Conservation (phyloP, 1,139 yeast genomes). For the Pichia inconspicua region DNA sequence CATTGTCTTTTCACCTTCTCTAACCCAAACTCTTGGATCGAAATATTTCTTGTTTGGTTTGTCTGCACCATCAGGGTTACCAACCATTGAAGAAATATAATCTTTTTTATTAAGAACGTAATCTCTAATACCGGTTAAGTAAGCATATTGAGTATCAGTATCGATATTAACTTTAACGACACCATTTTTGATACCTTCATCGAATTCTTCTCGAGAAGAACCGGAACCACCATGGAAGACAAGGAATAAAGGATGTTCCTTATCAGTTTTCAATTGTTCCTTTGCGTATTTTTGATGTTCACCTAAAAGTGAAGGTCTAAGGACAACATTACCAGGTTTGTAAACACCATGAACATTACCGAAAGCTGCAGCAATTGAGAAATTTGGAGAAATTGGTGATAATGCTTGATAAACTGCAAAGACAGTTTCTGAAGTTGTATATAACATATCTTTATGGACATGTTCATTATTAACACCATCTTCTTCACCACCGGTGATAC, state of each 20-base stretch:
- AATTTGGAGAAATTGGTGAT: slow-evolving; percentile 89
- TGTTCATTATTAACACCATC: slow-evolving; percentile 99
- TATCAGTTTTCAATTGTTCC: slow-evolving; percentile 48
- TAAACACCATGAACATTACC: slow-evolving; percentile 99
- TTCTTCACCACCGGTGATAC: slow-evolving; percentile 99
- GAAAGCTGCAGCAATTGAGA: slow-evolving; percentile 98
- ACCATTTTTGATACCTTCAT: slow-evolving; percentile 85
- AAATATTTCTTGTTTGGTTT: slow-evolving; percentile 98
- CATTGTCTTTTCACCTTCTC: slow-evolving; percentile 99
- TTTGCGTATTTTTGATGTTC: slow-evolving; percentile 87
- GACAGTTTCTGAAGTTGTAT: slow-evolving; percentile 95
- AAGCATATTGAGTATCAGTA: slow-evolving; percentile 98
- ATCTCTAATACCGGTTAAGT: slow-evolving; percentile 95
- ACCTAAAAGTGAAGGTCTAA: slow-evolving; percentile 89
- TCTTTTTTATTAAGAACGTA: slow-evolving; percentile 94
- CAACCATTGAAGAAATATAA: slow-evolving; percentile 79
- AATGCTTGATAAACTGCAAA: slow-evolving; percentile 86
- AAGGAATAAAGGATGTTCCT: slow-evolving; percentile 77
- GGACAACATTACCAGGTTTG: slow-evolving; percentile 97
- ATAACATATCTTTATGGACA: slow-evolving; percentile 78
- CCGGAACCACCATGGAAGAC: slow-evolving; percentile 99
- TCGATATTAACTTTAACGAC: slow-evolving; percentile 98
- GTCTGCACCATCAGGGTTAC: slow-evolving; percentile 99
- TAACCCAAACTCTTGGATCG: slow-evolving; percentile 99
- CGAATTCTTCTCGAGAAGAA: slow-evolving; percentile 85